These are phyloP conservation scores for Colletotrichum ledebouriae DNA, from an alignment of 2,329 filamentous ascomycete species.

Conservation along the genomic window DNA sequence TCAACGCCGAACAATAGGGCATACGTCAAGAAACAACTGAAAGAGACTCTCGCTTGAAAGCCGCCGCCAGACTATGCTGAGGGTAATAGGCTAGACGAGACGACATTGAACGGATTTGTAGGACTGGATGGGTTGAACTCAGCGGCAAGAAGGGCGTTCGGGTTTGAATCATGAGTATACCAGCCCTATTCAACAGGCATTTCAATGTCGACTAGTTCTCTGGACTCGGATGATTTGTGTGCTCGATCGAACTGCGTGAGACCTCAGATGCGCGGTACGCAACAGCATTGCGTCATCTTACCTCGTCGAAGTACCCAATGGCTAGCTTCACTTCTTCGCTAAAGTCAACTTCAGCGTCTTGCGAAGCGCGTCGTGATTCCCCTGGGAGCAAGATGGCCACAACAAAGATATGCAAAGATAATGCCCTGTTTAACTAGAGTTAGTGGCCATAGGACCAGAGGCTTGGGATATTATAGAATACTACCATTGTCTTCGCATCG, in stretches of 20 bases:
- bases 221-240: neutral
- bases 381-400: constrained; percentile 27
- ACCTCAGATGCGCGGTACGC: constrained; percentile 10
- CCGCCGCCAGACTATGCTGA: constrained; percentile 59
- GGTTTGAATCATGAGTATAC: constrained; percentile 5
- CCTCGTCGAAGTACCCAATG: constrained; percentile 29
- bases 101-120: constrained; percentile 24
- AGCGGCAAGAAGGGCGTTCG: constrained; percentile 30
- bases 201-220: no score
- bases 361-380: neutral
- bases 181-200: neutral
- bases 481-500: constrained; percentile 36
- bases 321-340: constrained; percentile 19
- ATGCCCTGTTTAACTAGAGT: neutral
- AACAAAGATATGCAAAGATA: constrained; percentile 32
- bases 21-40: constrained; percentile 45
- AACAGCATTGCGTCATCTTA: constrained; percentile 32
- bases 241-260: neutral
- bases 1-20: constrained; percentile 48
- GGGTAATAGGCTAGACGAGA: constrained; percentile 47
- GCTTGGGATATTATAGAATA: neutral
- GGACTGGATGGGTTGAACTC: constrained; percentile 14
- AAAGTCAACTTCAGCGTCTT: constrained; percentile 5
- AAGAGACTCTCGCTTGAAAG: constrained; percentile 53
- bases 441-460: neutral